Evolutionary conservation across 306 rosid genomes (phyloP), one percentile per base, ranked within the genome.

Genomic region (Crotalaria pallida): DNA sequence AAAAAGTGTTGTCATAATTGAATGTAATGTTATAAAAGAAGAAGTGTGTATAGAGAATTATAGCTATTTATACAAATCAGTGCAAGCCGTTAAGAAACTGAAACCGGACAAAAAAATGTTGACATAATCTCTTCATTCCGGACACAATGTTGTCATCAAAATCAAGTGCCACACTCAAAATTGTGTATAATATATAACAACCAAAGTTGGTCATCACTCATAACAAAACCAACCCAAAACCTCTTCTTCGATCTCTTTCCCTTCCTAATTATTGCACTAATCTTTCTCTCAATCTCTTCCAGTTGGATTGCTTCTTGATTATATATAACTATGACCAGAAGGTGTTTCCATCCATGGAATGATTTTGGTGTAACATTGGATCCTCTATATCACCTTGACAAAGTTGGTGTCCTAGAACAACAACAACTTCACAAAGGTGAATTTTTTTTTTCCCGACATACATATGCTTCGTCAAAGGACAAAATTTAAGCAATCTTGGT

Each of bases 31-130:
- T 38, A 38, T 38, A 7, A 1, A 7, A 38, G 0, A 9, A 38
- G 0, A 10, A 41, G 6, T 0, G 4, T 41, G 16, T 3, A 12
- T 41, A 41, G 5, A 41, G 3, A 5, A 41, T 41, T 1, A 41
- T 57, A 26, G 16, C 1, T 24, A 12, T 44, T 19, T 34, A 7
- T 3, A 31, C 65, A 48, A n/a, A 31, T n/a, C 26, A 2, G 16
- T 10, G 13, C 31, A 7, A 51, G 17, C 1, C 4, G 12, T 56
- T 3, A 17, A 38, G 27, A 16, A 0, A 65, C n/a, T 17, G 21
- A 65, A 29, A 71, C 13, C 43, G 6, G 65, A 77, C 73, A 85
- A 50, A 65, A 67, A 59, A 56, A 84, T 89, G 96, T 87, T 75
- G 92, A 80, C 96, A 89, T 87, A 57, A 67, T 73, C 2, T 76